Base-by-base conservation (phyloP, 2,329 filamentous ascomycete genomes). In the Hysterium pulicare region DNA sequence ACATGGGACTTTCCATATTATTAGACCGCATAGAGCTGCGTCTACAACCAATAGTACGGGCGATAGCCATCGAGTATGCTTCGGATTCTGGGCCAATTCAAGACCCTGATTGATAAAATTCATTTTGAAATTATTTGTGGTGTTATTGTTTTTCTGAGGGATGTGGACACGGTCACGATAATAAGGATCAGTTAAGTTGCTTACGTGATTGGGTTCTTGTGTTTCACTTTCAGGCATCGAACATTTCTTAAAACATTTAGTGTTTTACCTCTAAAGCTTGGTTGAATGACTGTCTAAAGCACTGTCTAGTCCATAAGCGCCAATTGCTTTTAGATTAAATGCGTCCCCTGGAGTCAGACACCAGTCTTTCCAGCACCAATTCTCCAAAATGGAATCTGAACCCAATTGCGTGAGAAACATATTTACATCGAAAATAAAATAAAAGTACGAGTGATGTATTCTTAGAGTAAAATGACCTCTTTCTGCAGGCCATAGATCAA, bases 1-100 rank as follows among this genome's bases (percentile, higher is more conserved):
- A 95, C 90, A 95, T 31, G 90, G 83, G 44, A 95, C 77, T 65
- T 83, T 90, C 77, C 81, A 83, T 50, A 95, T 86, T 50, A 96
- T 77, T 24, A 87, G 63, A 13, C 71, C 76, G 66, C 87, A 93
- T 17, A 95, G 77, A 15, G 79, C 66, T 6, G 81, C 82, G 61
- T 96, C 90, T 41, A 78, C 72, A 23, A 85, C 63, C 51, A 93
- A 73, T 5, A 95, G 74, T 3, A 82, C 70, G 0, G 82, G 76
- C 5, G 82, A 72, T 32, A 90, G 75, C 81, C 81, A 84, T 77
- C 61, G 67, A 36, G 75, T 75, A 55, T 83, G 75, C 37, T 69
- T 69, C 1, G 77, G 73, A 49, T 83, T 76, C n/a, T 63, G 71
- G 22, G 74, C 69, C 10, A 82, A 43, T 31, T 64, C 60, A 40